Evolutionary conservation across 2,329 filamentous ascomycete genomes (phyloP), one percentile per base, ranked within the genome.

Genomic region (Aureobasidium musti): DNA sequence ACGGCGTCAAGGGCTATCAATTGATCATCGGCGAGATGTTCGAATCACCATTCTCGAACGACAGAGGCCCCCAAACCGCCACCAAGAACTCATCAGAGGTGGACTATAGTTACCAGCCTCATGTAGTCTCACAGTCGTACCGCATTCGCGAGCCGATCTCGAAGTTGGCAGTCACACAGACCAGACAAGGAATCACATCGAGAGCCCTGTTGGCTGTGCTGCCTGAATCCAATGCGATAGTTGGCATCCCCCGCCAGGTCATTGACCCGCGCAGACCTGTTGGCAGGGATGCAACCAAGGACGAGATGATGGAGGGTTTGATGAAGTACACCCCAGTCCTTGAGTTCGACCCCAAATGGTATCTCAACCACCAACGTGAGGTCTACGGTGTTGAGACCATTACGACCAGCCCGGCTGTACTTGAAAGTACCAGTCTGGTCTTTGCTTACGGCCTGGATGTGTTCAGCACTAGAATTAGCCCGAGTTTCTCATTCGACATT

Each of bases 381-480:
- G 85, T 98, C 1, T 68, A 93, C 2, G 92, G 92, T 6, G 84
- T 97, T 49, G 82, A 85, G 68, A 81, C 86, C 53, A 87, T 98
- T 23, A 84, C 94, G 35, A 87, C 92, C 0, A 86, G 86, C 21
- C 91, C 93, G 0, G 91, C 92, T 1, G 77, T 92, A 5, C 84
- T 99, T 35, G 95, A 99, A 81, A 97, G 93, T 79, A 98, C 95
- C 1, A 94, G 90, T 73, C 77, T 98, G 65, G 85, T 99, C 14
- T 89, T 97, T 73, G 92, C 92, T 0, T 97, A 90, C 73, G 95
- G 95, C 3, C 77, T 92, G 17, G 95, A 99, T 76, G 81, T 98
- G 1, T 99, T 96, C 71, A 92, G 91, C 17, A 94, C 92, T 1
- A 83, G 92, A 63, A 86, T 96, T 13, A 87, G 89, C n/a, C 95